These are phyloP conservation scores for Rhizopogon salebrosus DNA, from an alignment of 768 basidiomycete species.

Conservation along the genomic window DNA sequence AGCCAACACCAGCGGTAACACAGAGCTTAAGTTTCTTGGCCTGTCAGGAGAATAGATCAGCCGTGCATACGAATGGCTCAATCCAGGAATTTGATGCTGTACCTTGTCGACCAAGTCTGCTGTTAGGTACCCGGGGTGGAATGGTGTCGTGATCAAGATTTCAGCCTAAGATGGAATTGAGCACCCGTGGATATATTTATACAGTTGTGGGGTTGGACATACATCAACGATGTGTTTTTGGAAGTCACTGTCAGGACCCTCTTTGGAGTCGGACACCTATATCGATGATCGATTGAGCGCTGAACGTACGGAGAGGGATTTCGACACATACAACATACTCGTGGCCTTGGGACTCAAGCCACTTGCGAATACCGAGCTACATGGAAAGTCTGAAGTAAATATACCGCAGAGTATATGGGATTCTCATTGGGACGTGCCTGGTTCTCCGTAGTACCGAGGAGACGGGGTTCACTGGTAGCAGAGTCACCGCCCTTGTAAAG, in stretches of 20 bases:
- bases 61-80: constrained; percentile 1
- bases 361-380: constrained; percentile 68
- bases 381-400: constrained; percentile 5
- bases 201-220: constrained; percentile 21
- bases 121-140: constrained; percentile 84
- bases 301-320: not conserved
- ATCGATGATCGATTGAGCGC: constrained; percentile 3
- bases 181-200: constrained; percentile 8
- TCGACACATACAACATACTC: constrained; percentile 54
- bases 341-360: constrained; percentile 69
- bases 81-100: constrained; percentile 7
- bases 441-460: constrained; percentile 80
- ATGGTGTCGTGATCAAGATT: constrained; percentile 77
- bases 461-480: constrained; percentile 64
- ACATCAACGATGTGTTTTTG: constrained; percentile 80
- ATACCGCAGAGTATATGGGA: not conserved
- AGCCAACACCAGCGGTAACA: constrained; percentile 88
- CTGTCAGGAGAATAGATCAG: constrained; percentile 25
- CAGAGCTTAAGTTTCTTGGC: constrained; percentile 88
- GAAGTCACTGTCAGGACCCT: constrained; percentile 76
- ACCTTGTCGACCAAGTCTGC: constrained; percentile 67
- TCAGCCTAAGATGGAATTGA: constrained; percentile 47
- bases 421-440: constrained; percentile 35
- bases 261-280: constrained; percentile 77
- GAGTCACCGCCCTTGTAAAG: constrained; percentile 66